phyloP scores from a whole-genome alignment of 441 rosid genomes.

The Populus tomentosa region DNA sequence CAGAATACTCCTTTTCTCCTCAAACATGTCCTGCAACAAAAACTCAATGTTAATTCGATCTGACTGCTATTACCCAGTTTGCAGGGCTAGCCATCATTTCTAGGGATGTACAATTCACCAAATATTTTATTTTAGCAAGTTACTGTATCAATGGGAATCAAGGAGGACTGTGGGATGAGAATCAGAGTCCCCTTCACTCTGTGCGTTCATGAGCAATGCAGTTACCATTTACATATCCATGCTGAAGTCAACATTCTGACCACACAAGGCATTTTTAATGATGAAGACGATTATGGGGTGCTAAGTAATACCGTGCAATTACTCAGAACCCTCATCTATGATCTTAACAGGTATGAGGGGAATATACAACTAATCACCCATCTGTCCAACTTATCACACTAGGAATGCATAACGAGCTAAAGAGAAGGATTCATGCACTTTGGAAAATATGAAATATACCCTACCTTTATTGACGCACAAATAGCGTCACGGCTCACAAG shows the following conservation, averaged over 20 bases:
- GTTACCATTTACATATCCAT: too few species aligned
- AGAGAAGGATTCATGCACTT: background rate
- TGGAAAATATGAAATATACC: background rate
- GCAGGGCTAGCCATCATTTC: slow-evolving; percentile 1
- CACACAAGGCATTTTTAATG: too few species aligned
- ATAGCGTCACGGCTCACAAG: slow-evolving; percentile 97
- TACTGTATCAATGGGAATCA: background rate
- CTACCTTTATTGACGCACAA: slow-evolving; percentile 92
- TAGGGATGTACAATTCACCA: background rate
- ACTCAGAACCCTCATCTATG: background rate
- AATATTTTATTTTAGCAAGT: background rate
- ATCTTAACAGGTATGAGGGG: background rate
- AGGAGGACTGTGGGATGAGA: background rate
- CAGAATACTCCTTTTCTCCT: slow-evolving; percentile 89
- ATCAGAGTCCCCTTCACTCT: background rate
- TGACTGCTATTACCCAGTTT: background rate
- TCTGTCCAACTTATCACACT: background rate
- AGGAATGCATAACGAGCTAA: background rate
- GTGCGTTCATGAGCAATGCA: background rate
- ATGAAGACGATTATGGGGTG: background rate
- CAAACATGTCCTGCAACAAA: slow-evolving; percentile 80
- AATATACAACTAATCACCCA: background rate
- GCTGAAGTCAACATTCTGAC: too few species aligned
- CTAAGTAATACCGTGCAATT: background rate
- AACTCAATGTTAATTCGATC: slow-evolving; percentile 1